Evolutionary conservation across 2,329 filamentous ascomycete species (phyloP).

Genomic region (Aspergillus sclerotialis): DNA sequence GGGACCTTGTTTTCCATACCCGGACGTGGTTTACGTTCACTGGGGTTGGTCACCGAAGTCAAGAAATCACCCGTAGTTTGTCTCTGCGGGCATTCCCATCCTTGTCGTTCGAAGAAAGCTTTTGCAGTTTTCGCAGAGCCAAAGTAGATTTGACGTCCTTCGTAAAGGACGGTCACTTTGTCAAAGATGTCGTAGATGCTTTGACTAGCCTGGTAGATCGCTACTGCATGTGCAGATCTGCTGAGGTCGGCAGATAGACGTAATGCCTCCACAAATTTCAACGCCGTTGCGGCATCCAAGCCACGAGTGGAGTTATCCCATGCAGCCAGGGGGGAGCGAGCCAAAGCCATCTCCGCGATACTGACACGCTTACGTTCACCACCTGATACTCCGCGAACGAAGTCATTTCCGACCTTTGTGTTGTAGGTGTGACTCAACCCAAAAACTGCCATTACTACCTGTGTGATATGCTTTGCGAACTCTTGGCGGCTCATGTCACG

Average conservation of each 20-base stretch:
- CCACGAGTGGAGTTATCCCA: constrained; percentile 42
- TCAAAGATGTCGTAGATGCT: constrained; percentile 52
- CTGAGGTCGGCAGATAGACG: constrained; percentile 39
- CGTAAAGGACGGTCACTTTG: constrained; percentile 63
- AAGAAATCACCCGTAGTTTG: constrained; percentile 64
- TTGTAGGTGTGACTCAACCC: constrained; percentile 36
- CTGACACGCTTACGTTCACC: constrained; percentile 54
- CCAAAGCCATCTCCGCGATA: constrained; percentile 48
- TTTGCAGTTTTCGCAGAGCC: constrained; percentile 54
- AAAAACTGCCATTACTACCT: constrained; percentile 36
- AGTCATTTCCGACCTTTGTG: constrained; percentile 45
- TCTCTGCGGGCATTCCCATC: constrained; percentile 58
- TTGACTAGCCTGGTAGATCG: constrained; percentile 44
- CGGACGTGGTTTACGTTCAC: constrained; percentile 46
- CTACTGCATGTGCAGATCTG: constrained; percentile 41
- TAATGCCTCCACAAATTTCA: constrained; percentile 47
- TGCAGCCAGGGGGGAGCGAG: constrained; percentile 34
- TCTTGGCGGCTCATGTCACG: constrained; percentile 39
- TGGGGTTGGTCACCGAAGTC: constrained; percentile 58
- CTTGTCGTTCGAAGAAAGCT: constrained; percentile 59
- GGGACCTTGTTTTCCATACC: constrained; percentile 59
- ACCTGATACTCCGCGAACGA: constrained; percentile 53
- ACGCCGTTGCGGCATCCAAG: constrained; percentile 44
- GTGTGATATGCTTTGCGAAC: constrained; percentile 33
- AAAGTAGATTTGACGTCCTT: constrained; percentile 68